Conservation (phyloP, 78 protist genomes). For the Chrysochromulina parva region DNA sequence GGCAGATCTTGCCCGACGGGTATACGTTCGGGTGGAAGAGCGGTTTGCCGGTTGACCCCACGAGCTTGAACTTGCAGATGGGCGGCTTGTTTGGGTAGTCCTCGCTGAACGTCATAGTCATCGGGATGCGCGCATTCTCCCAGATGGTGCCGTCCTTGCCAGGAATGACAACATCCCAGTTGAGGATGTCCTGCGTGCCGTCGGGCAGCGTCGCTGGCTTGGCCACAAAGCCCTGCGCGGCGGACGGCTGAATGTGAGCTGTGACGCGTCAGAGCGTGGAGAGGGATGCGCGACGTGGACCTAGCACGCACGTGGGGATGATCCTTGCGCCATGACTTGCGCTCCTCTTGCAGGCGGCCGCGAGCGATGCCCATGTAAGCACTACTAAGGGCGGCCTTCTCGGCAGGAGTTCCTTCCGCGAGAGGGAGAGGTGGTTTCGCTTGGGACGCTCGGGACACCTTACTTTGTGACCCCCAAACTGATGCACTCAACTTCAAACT, state of each 20-base stretch:
- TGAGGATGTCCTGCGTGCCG: constrained; percentile 1
- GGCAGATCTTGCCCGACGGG: constrained; percentile 40
- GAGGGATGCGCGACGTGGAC: constrained; percentile 58
- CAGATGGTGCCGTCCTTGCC: constrained; percentile 29
- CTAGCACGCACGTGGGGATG: constrained; percentile 36
- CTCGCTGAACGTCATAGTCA: not conserved
- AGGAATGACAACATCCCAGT: not conserved
- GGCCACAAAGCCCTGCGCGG: not conserved
- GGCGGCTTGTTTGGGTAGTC: constrained; percentile 51
- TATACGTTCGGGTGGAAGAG: constrained; percentile 50
- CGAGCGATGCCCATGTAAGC: too few species aligned
- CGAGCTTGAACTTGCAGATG: not conserved
- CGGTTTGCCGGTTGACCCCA: not conserved
- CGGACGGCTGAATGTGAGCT: not conserved
- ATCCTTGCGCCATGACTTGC: not conserved
- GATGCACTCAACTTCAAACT: too few species aligned
- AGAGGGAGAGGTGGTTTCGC: too few species aligned
- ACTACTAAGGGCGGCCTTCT: too few species aligned
- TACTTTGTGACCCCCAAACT: too few species aligned
- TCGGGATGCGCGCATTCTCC: not conserved
- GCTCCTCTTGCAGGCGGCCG: not conserved
- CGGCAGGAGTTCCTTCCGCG: too few species aligned
- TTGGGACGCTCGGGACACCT: too few species aligned
- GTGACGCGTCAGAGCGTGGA: constrained; percentile 41
- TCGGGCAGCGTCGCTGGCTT: not conserved